Evolutionary conservation across 768 basidiomycete species (phyloP), one percentile per base, ranked within the genome.

Genomic region (Pulveroboletus frians): DNA sequence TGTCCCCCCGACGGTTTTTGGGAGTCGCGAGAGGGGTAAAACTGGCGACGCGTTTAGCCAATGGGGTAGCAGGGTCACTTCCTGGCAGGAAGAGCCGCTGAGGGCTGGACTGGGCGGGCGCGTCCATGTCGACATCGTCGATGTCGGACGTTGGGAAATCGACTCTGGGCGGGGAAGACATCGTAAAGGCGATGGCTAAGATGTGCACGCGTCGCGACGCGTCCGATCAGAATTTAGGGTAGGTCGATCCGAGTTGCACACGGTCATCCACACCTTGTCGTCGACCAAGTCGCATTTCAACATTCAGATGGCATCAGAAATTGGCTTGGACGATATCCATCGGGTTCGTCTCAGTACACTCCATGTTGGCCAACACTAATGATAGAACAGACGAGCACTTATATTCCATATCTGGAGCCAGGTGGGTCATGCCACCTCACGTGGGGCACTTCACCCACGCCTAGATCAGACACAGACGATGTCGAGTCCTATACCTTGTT

Each of bases 111-210:
- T 39, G 50, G 5, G 54, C 50, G 13, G 55, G 68, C 29, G 65
- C 72, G 26, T 68, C 72, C 79, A 81, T 81, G n/a, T 79, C 70
- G 27, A 77, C 69, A 62, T 80, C 78, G 45, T 84, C 69, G 53
- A 69, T 57, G 40, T 72, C 83, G 5, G 81, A 84, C 1, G 80
- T 73, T 4, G 82, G 83, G 59, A 84, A 84, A 56, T 84, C 80
- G 34, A 84, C 65, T 30, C 76, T 71, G 17, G 81, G 81, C 21
- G 81, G 82, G 36, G 81, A 84, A 8, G 83, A 84, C 83, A 85
- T 84, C 1, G 9, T 21, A 10, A 18, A 35, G 18, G 30, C 10
- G 30, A 5, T 38, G 21, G 20, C 13, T 50, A 62, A 56, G 54
- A 53, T 36, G 43, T 46, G 52, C 58, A 64, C 76, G 76, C 73